Conservation (phyloP, 129 eudicot genomes). For the Scalesia atractyloides region DNA sequence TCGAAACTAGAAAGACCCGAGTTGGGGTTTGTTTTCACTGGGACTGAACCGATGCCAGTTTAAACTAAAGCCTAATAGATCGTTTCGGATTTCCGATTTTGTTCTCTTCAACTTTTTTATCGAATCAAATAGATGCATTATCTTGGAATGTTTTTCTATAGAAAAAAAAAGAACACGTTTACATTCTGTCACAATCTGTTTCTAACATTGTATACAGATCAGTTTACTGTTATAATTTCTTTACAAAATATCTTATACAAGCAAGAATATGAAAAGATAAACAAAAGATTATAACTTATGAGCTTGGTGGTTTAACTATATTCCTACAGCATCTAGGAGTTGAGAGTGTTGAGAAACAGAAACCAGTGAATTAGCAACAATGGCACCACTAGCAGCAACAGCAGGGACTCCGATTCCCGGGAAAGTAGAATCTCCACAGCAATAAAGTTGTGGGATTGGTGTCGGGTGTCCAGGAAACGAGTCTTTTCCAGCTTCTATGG, state of each 20-base stretch:
- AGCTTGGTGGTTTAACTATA: conserved; percentile 33
- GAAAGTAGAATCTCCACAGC: conserved; percentile 98
- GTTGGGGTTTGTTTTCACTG: no score
- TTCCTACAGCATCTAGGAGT: conserved; percentile 94
- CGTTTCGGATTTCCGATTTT: no score
- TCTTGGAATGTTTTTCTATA: no score
- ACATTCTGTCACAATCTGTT: no score
- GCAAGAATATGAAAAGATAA: background rate
- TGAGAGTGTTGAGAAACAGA: conserved; percentile 84
- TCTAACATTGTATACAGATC: no score
- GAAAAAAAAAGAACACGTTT: no score
- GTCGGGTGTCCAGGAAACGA: conserved; percentile 92
- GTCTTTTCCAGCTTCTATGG: conserved; percentile 82
- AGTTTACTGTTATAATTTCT: no score
- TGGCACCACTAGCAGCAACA: conserved; percentile 98
- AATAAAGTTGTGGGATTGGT: conserved; percentile 74
- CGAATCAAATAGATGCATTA: no score
- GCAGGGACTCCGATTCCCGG: conserved; percentile 99
- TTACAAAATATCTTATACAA: background rate
- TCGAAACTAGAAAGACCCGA: no score
- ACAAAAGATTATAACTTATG: background rate
- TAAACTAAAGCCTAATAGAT: no score
- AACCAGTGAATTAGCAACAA: conserved; percentile 92
- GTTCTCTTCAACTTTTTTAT: no score
- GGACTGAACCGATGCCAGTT: no score